phyloP scores from a whole-genome alignment of 768 basidiomycete species.

The Mrakia hoshinonis region DNA sequence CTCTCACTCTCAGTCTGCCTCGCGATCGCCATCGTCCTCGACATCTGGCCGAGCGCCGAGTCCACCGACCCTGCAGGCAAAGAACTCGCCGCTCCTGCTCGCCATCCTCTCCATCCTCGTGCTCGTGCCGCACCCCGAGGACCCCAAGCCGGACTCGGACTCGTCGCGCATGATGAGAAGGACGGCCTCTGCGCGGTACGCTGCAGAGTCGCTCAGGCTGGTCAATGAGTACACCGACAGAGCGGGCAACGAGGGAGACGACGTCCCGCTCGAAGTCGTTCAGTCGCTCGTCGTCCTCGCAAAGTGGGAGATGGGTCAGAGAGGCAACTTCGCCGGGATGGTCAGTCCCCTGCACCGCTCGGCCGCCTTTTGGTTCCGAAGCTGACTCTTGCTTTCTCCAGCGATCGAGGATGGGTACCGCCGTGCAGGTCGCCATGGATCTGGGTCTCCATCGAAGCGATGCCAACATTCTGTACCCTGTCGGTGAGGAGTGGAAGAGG shows the following conservation, averaged over 20 bases:
- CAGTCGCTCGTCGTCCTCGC: slow-evolving; percentile 15
- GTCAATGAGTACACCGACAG: slow-evolving; percentile 14
- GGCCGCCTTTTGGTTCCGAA: neutral
- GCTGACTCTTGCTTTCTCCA: neutral
- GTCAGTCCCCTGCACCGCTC: neutral
- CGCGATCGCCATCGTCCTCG: neutral
- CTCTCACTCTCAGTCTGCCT: neutral
- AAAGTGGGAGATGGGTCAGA: slow-evolving; percentile 21
- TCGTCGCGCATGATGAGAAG: neutral
- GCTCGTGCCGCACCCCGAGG: slow-evolving; percentile 8
- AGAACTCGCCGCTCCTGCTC: slow-evolving; percentile 10
- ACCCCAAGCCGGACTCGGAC: slow-evolving; percentile 10
- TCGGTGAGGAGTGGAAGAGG: slow-evolving; percentile 20
- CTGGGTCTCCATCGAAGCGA: slow-evolving; percentile 22
- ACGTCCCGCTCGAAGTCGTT: slow-evolving; percentile 11
- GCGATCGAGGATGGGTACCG: neutral
- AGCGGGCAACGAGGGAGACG: slow-evolving; percentile 15
- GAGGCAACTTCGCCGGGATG: slow-evolving; percentile 1
- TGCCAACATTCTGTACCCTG: neutral
- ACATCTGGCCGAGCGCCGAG: neutral
- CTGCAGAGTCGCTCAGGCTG: neutral
- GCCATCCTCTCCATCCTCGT: slow-evolving; percentile 23
- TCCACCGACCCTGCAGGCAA: neutral
- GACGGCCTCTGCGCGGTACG: slow-evolving; percentile 5
- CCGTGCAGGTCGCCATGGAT: slow-evolving; percentile 19